phyloP scores from a whole-genome alignment of 2,329 filamentous ascomycete species.

The Ploettnerulaceae sp. region DNA sequence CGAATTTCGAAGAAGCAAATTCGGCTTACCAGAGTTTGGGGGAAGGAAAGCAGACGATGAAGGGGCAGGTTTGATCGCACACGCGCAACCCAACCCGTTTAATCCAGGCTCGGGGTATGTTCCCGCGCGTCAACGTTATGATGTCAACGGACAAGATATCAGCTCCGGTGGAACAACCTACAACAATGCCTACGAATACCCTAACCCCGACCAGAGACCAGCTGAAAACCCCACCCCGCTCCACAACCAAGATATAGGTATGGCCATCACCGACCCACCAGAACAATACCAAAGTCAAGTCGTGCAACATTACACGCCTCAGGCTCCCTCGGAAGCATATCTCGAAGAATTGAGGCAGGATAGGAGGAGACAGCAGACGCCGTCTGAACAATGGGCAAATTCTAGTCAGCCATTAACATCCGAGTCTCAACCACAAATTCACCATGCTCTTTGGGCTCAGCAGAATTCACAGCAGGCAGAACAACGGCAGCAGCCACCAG shows the following conservation, averaged over 20 bases:
- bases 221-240: not conserved
- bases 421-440: slow-evolving; percentile 11
- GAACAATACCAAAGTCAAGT: slow-evolving; percentile 24
- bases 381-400: slow-evolving; percentile 20
- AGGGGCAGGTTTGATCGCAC: slow-evolving; percentile 28
- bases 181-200: too few relatives aligned
- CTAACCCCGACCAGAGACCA: too few relatives aligned
- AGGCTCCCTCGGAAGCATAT: slow-evolving; percentile 20
- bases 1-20: slow-evolving; percentile 30
- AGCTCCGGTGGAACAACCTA: slow-evolving; percentile 14
- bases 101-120: slow-evolving; percentile 23
- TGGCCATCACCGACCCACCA: slow-evolving; percentile 22
- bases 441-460: slow-evolving; percentile 21
- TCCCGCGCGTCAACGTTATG: slow-evolving; percentile 31
- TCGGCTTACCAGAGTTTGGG: slow-evolving; percentile 22
- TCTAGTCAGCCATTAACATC: slow-evolving; percentile 10
- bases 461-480: not conserved
- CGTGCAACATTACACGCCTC: slow-evolving; percentile 10
- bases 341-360: slow-evolving; percentile 20
- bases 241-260: slow-evolving; percentile 19
- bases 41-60: slow-evolving; percentile 25
- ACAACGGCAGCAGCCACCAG: not conserved
- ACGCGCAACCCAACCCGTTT: slow-evolving; percentile 31
- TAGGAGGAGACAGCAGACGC: slow-evolving; percentile 14
- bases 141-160: slow-evolving; percentile 28